Evolutionary conservation across 495 filamentous ascomycete genomes (phyloP), one percentile per base, ranked within the genome.

Genomic region (Rusavskia elegans): DNA sequence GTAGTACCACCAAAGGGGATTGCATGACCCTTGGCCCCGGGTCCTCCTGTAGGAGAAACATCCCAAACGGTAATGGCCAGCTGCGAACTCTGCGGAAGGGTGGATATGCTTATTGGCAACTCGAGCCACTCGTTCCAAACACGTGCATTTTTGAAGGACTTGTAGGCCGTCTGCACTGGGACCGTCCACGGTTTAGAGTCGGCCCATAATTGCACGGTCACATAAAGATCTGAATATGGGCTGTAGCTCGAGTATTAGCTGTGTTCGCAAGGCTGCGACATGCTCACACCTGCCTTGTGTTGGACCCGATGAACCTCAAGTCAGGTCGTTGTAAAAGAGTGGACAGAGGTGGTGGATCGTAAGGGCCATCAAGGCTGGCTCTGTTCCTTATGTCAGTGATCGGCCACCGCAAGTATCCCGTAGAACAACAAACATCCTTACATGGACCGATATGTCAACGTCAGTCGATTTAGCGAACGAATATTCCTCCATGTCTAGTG

Each of bases 41-140:
- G 66, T 35, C 80, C 77, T 29, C 80, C 80, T 19, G 81, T 77
- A 4, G 89, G 87, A 6, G 87, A 92, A 21, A 97, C 64, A 61
- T 99, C 92, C 93, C 92, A 96, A 50, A 96, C 68, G 11, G 92
- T 99, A 44, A 99, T 85, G 11, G 93, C 92, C 29, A 99, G 74
- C 59, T 87, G 85, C 2, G 87, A 77, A 53, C 81, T 82, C 27
- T 83, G 67, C 20, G 89, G 88, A 3, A 90, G 75, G 46, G 82
- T 81, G 44, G 85, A 81, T 57, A 95, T 88, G 2, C 74, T 75
- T 59, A 95, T 78, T 13, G 93, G 90, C 45, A 99, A 66, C 11
- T 80, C 79, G 27, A 99, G 76, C 93, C 93, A 99, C 69, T 99
- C 92, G 62, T 90, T 89, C 92, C 92, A 99, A 60, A 69, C 76